Conservation (phyloP, 305 asterid species). For the Striga hermonthica region DNA sequence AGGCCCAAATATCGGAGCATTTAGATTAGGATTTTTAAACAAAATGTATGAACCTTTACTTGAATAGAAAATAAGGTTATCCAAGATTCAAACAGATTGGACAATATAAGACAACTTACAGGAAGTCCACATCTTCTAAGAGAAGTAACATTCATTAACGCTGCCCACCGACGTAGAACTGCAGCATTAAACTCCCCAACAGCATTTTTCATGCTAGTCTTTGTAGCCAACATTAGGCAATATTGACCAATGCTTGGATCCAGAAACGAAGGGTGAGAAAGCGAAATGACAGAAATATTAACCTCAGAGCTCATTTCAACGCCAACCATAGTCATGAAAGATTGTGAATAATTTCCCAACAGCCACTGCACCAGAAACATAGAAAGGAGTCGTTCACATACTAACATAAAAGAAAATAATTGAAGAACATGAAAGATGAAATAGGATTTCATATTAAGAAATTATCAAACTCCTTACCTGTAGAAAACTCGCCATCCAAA, state of each 20-base stretch:
- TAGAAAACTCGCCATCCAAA: constrained; percentile 83
- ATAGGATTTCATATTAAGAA: constrained; percentile 20
- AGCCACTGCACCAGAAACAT: constrained; percentile 64
- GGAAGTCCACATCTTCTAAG: constrained; percentile 86
- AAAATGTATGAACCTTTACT: constrained; percentile 22
- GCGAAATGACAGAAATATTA: constrained; percentile 47
- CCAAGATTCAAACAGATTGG: constrained; percentile 25
- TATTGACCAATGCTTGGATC: constrained; percentile 89
- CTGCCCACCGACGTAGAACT: constrained; percentile 67
- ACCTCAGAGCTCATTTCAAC: constrained; percentile 41
- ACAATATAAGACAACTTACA: constrained; percentile 55
- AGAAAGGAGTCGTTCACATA: constrained; percentile 26
- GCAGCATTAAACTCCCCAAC: constrained; percentile 82
- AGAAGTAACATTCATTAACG: constrained; percentile 69
- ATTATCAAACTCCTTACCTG: constrained; percentile 58
- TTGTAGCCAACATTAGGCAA: constrained; percentile 82
- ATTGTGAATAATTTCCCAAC: constrained; percentile 68
- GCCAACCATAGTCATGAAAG: constrained; percentile 72
- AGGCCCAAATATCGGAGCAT: constrained; percentile 20
- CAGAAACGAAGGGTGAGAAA: constrained; percentile 59
- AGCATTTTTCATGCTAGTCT: constrained; percentile 77
- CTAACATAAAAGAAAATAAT: constrained; percentile 22
- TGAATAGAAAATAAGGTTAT: constrained; percentile 10
- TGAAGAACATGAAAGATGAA: constrained; percentile 29
- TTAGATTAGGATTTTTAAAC: constrained; percentile 16